Evolutionary conservation across 441 rosid species (phyloP).

Genomic region (Theobroma grandiflorum): DNA sequence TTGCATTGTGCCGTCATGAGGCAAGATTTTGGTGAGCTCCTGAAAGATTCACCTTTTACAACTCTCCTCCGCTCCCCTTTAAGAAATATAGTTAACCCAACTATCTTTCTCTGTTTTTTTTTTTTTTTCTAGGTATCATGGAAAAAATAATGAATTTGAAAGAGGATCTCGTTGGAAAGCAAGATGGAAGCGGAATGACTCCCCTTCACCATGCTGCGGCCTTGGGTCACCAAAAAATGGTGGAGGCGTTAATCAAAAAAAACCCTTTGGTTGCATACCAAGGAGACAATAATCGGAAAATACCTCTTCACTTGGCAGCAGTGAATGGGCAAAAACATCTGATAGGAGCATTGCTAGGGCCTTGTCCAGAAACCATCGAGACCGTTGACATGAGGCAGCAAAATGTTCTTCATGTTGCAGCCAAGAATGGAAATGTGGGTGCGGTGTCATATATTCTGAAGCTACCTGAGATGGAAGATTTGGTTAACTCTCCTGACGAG

Average conservation of each 20-base stretch:
- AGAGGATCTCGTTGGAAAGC: not conserved
- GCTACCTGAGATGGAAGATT: slow-evolving; percentile 19
- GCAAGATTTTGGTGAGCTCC: not conserved
- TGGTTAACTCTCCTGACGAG: slow-evolving; percentile 22
- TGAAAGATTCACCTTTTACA: not conserved
- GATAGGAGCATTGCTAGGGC: not conserved
- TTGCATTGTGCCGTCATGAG: slow-evolving; percentile 11
- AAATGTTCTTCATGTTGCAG: slow-evolving; percentile 34
- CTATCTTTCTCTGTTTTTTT: no score
- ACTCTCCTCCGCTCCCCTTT: no score
- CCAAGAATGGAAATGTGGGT: not conserved
- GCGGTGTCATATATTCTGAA: not conserved
- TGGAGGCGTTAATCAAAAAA: not conserved
- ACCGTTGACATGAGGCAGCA: not conserved
- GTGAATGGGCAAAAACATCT: slow-evolving; percentile 11
- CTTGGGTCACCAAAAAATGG: not conserved
- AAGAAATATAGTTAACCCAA: no score
- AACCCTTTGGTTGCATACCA: not conserved
- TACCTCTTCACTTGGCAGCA: slow-evolving; percentile 34
- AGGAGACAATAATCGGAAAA: not conserved
- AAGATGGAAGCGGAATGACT: not conserved
- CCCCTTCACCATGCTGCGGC: slow-evolving; percentile 19
- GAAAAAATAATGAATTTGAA: not conserved
- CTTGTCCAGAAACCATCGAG: slow-evolving; percentile 26
- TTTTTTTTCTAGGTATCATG: not conserved